Base-by-base conservation (phyloP, 352 stramenopile species). In the Phytophthora podocarpi region DNA sequence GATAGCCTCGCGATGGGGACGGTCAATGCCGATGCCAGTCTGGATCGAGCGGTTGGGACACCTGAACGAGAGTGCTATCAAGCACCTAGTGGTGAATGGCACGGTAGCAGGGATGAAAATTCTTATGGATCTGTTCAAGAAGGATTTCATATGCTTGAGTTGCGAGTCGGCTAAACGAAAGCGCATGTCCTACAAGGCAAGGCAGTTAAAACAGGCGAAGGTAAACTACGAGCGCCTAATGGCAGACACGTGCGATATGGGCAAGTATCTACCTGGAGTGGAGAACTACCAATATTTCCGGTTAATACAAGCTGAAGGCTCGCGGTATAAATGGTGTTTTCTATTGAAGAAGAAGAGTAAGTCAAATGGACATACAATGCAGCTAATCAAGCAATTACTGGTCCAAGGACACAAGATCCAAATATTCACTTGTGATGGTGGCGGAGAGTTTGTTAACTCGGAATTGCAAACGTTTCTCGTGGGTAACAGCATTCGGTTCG, bases 301-400 rank as follows among this genome's bases (percentile, higher is more conserved):
- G 26, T 11, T 61, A 2, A 55, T 61, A 9, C 32, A 61, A 20
- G 49, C 51, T 6, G 49, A 67, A 24, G 41, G 23, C 0, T 61
- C 58, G 2, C 20, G 58, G 0, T 67, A 45, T n/a, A 60, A 67
- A 18, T 61, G 49, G 49, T 16, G 20, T 1, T 66, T 20, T 12
- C 27, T 26, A 1, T 0, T 49, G 6, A 53, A 60, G 5, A 31
- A 54, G 13, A 59, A 60, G 15, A 35, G 23, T 4, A 24, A 66
- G 11, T 10, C 39, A 0, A 66, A 66, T n/a, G 11, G 0, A 1
- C 54, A 59, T 15, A 49, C 47, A 0, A 48, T 59, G 1, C 15
- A 9, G 0, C 9, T 66, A 13, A 59, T 54, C 8, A 37, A 13
- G 0, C 15, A 66, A 15, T 2, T 59, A 7, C 4, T 49, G 1